Conservation (phyloP, 257 asterid species). For the Solanum chaucha region DNA sequence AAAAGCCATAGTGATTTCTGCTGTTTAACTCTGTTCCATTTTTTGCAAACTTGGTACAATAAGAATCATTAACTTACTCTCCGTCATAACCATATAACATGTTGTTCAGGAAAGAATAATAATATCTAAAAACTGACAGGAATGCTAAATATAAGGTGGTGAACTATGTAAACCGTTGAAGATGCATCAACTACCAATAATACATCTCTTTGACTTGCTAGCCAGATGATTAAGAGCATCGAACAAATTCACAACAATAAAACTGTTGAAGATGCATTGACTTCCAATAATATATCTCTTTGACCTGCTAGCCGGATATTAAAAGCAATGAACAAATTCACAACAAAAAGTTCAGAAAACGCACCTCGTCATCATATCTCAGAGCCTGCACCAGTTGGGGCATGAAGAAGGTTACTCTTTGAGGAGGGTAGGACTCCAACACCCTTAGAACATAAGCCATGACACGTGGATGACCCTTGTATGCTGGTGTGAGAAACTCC, state of each 20-base stretch:
- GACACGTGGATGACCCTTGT: conserved; percentile 97
- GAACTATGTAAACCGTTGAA: neutral
- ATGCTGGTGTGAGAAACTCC: conserved; percentile 93
- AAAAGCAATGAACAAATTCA: neutral
- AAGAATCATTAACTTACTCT: neutral
- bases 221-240: neutral
- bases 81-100: neutral
- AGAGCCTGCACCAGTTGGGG: conserved; percentile 97
- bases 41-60: neutral
- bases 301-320: neutral
- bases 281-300: neutral
- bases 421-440: conserved; percentile 98
- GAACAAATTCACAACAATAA: neutral
- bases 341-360: neutral
- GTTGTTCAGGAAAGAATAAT: neutral
- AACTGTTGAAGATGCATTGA: neutral
- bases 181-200: neutral
- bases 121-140: neutral
- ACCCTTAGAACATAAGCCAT: conserved; percentile 99
- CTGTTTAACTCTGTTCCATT: neutral
- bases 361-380: conserved; percentile 92
- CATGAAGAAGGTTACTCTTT: conserved; percentile 94
- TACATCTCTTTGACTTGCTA: neutral
- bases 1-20: neutral
- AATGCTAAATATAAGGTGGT: neutral